Evolutionary conservation across 2,329 filamentous ascomycete species (phyloP).

Genomic region (Geosmithia putterillii): DNA sequence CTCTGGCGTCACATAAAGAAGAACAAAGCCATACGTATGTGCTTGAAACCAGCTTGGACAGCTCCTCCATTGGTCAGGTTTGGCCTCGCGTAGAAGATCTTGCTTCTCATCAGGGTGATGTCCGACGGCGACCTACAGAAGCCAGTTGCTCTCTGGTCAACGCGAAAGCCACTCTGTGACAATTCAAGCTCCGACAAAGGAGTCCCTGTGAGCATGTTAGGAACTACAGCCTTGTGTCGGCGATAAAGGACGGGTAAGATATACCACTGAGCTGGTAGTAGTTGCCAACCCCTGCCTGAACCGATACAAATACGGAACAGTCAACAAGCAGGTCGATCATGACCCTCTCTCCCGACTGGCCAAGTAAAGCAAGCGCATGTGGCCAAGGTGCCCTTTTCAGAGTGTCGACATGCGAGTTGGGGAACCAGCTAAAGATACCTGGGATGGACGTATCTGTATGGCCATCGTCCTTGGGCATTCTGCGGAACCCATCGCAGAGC

Average conservation of each 20-base stretch:
- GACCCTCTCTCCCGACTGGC: conserved; percentile 60
- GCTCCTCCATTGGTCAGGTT: conserved; percentile 54
- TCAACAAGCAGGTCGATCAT: conserved; percentile 69
- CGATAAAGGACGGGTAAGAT: conserved; percentile 7
- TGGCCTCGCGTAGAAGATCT: conserved; percentile 77
- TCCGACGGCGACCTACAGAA: conserved; percentile 28
- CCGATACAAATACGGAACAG: conserved; percentile 59
- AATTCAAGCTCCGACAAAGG: conserved; percentile 35
- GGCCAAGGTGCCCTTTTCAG: conserved; percentile 67
- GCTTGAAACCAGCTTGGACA: conserved; percentile 63
- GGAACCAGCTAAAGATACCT: conserved; percentile 49
- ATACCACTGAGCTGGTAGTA: conserved; percentile 70
- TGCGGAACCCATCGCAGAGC: conserved; percentile 73
- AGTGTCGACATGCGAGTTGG: conserved; percentile 56
- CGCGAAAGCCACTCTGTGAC: not conserved
- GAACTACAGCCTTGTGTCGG: not conserved
- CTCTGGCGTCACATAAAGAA: not conserved
- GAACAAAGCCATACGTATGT: conserved; percentile 54
- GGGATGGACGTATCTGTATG: conserved; percentile 37
- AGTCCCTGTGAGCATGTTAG: conserved; percentile 20
- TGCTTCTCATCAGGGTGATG: conserved; percentile 66
- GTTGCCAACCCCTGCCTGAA: conserved; percentile 49
- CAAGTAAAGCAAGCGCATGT: conserved; percentile 60
- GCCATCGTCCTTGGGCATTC: conserved; percentile 19
- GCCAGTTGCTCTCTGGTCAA: not conserved